Base-by-base conservation (phyloP, 1,139 yeast genomes). In the Yamadazyma friedrichii region DNA sequence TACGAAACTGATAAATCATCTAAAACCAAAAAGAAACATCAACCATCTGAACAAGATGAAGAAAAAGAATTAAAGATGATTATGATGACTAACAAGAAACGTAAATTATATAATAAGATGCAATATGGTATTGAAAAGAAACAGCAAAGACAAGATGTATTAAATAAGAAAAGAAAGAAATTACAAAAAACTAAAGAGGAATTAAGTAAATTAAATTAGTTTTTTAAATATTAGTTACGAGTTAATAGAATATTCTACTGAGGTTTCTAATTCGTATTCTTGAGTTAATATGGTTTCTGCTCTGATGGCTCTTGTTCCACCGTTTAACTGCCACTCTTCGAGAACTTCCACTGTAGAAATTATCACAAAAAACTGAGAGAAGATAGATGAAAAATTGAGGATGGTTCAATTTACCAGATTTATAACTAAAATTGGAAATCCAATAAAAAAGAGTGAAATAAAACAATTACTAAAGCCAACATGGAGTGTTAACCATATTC, bases 81-180 rank as follows among this genome's bases (percentile, higher is more conserved):
- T 61, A 93, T 93, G 98, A 91, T 93, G 98, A 79, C 94, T 53
- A 91, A 89, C 72, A 93, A 91, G 67, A 96, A 93, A 70, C 86
- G 91, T 75, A 88, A 88, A 67, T 76, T 91, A 54, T 93, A 93
- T 75, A 85, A 86, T 72, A 88, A 88, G 83, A 88, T 93, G 95
- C 94, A 88, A 72, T 84, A 88, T 61, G 94, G 96, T 45, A 81
- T 86, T 56, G 84, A 85, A 45, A 83, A 88, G 78, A 87, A 88
- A 68, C 93, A 87, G 59, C 78, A 78, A 45, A 82, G 94, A 65
- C 80, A 81, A 55, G 86, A 84, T 43, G 80, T 78, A 42, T 76
- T 93, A 62, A 74, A 80, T 54, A 78, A 81, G 71, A 89, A 89
- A 82, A 84, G 81, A 67, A 82, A 84, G 66, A 84, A 82, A 67